These are phyloP conservation scores for Pichia rugopelliculosa DNA, from an alignment of 805 yeast species.

Conservation along the genomic window DNA sequence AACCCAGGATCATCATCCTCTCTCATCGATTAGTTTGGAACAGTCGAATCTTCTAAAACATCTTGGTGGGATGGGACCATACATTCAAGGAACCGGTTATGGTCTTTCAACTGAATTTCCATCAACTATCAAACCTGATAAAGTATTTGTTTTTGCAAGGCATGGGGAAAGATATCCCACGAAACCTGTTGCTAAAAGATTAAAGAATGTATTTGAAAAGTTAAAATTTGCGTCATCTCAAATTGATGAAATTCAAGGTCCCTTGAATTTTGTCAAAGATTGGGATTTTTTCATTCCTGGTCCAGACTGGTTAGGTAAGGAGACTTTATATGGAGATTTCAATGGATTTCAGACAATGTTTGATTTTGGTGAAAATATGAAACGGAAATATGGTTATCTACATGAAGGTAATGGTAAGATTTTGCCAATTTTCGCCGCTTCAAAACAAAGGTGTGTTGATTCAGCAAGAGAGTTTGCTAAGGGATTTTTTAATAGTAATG, in stretches of 20 bases:
- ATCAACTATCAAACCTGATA: conserved; percentile 34
- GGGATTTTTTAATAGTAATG: conserved; percentile 41
- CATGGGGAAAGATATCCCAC: conserved; percentile 79
- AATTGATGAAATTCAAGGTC: conserved; percentile 36
- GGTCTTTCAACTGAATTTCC: conserved; percentile 38
- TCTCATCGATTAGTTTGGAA: conserved; percentile 20
- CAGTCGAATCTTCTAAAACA: conserved; percentile 43
- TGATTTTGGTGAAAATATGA: conserved; percentile 41
- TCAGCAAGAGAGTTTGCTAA: conserved; percentile 50
- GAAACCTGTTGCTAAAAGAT: conserved; percentile 24
- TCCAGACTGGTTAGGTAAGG: conserved; percentile 33
- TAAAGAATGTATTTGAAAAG: conserved; percentile 8
- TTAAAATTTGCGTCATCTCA: conserved; percentile 15
- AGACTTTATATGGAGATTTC: conserved; percentile 43
- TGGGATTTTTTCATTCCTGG: conserved; percentile 40
- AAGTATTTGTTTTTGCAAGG: conserved; percentile 64
- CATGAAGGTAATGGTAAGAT: conserved; percentile 22
- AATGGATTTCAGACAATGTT: conserved; percentile 45
- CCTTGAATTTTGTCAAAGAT: conserved; percentile 45
- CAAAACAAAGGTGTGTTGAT: conserved; percentile 47
- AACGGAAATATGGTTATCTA: conserved; percentile 42
- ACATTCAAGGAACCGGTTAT: conserved; percentile 41
- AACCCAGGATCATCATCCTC: conserved; percentile 1
- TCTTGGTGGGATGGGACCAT: conserved; percentile 49
- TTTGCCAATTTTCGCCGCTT: conserved; percentile 49